Evolutionary conservation across 768 basidiomycete species (phyloP), one percentile per base, ranked within the genome.

Genomic region (Termitomyces heimii): DNA sequence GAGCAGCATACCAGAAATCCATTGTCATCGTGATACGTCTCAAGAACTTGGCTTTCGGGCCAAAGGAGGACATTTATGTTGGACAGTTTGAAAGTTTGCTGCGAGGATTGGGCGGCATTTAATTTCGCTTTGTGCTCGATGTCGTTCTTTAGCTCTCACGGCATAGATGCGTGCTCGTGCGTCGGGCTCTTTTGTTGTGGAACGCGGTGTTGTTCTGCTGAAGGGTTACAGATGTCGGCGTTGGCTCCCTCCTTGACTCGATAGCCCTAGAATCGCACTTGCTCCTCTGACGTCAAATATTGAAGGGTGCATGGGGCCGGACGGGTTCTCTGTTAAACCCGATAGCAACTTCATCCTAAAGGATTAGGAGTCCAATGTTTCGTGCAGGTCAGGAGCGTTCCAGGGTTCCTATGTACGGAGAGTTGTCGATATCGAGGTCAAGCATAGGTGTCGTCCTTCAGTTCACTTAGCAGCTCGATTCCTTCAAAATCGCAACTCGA

Each of bases 391-490:
- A 46, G 3, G 20, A 9, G 16, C 8, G 28, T 12, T 34, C 32
- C 20, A 16, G 32, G 54, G 44, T 34, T 45, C 26, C 35, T 45
- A 47, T 55, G 54, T 45, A 54, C 44, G 34, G 53, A 46, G 53
- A 54, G 45, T 47, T 6, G 34, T 35, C n/a, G 26, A 69, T 22
- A 28, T 26, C 12, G 32, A 39, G 42, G 26, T 13, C 46, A 26
- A 51, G 60, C 34, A 53, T 58, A 46, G 35, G 55, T 55, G 62
- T 63, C 65, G 75, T 76, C 75, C 79, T 85, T 85, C 59, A 85
- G 84, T 81, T 74, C 80, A 83, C 81, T 85, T 84, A 79, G 83
- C 79, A 77, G 82, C 80, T 74, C 80, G 70, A 68, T 65, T 60
- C 59, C 43, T 55, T 44, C 32, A 26, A 47, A 51, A 34, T 37